A percentile compares a stretch with the other conserved stretches of the same genome.
These are phyloP conservation scores for Penicillium paneum DNA, from an alignment of 2,329 filamentous ascomycete species.

Conservation along the genomic window DNA sequence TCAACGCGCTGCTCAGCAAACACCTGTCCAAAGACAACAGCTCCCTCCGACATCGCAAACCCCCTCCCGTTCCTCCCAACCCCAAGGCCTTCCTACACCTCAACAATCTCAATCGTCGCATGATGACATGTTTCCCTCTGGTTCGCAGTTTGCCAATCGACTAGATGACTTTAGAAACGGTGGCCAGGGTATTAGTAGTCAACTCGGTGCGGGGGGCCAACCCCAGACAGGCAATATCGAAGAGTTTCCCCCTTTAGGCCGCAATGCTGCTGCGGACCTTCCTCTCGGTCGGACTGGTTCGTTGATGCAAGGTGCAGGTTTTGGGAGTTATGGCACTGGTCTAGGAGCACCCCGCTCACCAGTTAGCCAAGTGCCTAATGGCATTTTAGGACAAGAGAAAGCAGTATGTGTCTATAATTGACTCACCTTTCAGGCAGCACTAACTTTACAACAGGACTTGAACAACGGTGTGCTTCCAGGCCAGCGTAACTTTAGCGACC, in stretches of 20 bases:
- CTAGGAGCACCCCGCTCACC: conserved; percentile 43
- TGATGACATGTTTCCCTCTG: conserved; percentile 47
- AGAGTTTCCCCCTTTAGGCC: conserved; percentile 59
- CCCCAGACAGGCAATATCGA: conserved; percentile 57
- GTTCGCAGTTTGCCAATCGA: conserved; percentile 50
- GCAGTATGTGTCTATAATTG: conserved; percentile 22
- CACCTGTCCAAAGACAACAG: conserved; percentile 53
- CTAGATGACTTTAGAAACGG: conserved; percentile 58
- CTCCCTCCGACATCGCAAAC: conserved; percentile 43
- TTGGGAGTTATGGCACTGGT: conserved; percentile 40
- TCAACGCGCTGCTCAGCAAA: conserved; percentile 53
- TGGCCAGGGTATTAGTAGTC: conserved; percentile 53
- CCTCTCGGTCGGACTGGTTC: conserved; percentile 50
- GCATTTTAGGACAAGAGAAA: conserved; percentile 44
- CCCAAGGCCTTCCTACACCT: conserved; percentile 39
- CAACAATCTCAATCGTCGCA: conserved; percentile 48
- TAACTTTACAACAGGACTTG: conserved; percentile 33
- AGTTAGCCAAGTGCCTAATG: conserved; percentile 43
- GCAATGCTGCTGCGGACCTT: conserved; percentile 50
- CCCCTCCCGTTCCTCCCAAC: conserved; percentile 41
- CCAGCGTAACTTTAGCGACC: conserved; percentile 32
- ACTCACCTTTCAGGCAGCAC: conserved; percentile 2
- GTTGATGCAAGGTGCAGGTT: conserved; percentile 50
- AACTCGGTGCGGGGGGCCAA: conserved; percentile 49
- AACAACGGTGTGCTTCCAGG: conserved; percentile 33